These are phyloP conservation scores for Zygosaccharomyces gambellarensis DNA, from an alignment of 805 yeast genomes.

Conservation along the genomic window DNA sequence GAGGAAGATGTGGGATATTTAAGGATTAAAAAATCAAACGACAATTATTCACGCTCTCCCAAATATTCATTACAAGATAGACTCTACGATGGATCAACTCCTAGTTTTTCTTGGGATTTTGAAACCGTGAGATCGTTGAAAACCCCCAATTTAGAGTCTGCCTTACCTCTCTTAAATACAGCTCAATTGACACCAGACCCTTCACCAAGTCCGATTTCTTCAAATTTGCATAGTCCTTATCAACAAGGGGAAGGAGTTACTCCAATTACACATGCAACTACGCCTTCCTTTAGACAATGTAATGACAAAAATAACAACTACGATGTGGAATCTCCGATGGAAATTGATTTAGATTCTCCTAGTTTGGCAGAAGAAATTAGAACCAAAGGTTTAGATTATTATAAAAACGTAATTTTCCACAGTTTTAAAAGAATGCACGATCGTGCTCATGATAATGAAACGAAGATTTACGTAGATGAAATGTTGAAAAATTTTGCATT, in stretches of 20 bases:
- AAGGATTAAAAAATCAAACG: conserved; percentile 27
- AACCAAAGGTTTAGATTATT: conserved; percentile 33
- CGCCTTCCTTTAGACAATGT: conserved; percentile 22
- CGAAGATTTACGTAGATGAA: conserved; percentile 43
- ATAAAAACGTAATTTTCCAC: conserved; percentile 40
- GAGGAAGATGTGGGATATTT: conserved; percentile 39
- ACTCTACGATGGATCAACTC: conserved; percentile 21
- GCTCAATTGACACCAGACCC: conserved; percentile 7
- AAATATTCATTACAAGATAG: conserved; percentile 35
- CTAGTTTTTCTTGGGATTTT: conserved; percentile 13
- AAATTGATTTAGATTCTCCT: conserved; percentile 16
- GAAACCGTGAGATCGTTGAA: conserved; percentile 1
- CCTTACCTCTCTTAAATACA: neutral
- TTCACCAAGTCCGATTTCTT: conserved; percentile 17
- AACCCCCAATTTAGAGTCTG: conserved; percentile 6
- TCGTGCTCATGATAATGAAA: conserved; percentile 49
- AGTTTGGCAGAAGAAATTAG: conserved; percentile 16
- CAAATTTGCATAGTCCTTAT: conserved; percentile 15
- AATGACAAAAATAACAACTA: conserved; percentile 8
- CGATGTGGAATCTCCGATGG: conserved; percentile 22
- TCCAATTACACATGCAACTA: conserved; percentile 21
- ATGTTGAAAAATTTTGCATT: conserved; percentile 40
- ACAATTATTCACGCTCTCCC: conserved; percentile 33
- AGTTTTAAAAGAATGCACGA: conserved; percentile 45
- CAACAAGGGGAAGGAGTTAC: conserved; percentile 9